phyloP scores from a whole-genome alignment of 2,329 filamentous ascomycete species.

The Penicillium glabrum region DNA sequence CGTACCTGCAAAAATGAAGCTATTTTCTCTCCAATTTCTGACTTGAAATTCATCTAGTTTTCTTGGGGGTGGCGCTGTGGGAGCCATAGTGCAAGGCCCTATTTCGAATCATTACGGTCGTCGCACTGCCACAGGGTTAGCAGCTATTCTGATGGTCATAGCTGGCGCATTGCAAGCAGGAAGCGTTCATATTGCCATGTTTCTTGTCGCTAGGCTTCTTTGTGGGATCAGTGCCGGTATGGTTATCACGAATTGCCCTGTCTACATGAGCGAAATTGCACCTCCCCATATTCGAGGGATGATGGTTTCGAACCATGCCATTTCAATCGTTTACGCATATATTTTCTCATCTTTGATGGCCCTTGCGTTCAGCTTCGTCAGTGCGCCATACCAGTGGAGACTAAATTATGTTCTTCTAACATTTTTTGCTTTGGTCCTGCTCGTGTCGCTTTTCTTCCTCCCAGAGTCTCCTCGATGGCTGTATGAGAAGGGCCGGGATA shows the following conservation, averaged over 20 bases:
- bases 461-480: not conserved
- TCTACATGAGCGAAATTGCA: too few relatives aligned
- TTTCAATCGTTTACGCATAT: too few relatives aligned
- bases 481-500: not conserved
- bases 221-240: slow-evolving; percentile 49
- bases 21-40: too few relatives aligned
- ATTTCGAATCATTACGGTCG: not conserved
- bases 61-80: not conserved
- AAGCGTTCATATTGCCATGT: slow-evolving; percentile 35
- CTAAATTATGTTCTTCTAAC: not conserved
- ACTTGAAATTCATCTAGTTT: not conserved
- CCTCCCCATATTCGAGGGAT: too few relatives aligned
- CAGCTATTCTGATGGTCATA: not conserved
- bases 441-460: not conserved
- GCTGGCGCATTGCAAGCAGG: slow-evolving; percentile 33
- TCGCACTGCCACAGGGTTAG: not conserved
- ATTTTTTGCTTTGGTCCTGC: not conserved
- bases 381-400: not conserved
- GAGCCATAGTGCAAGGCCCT: not conserved
- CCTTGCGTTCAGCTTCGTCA: not conserved
- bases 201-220: slow-evolving; percentile 49
- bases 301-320: too few relatives aligned
- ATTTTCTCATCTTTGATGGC: too few relatives aligned
- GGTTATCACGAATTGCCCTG: slow-evolving; percentile 17
- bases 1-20: too few relatives aligned